Conservation (phyloP, 2,329 filamentous ascomycete genomes). For the Zarea fungicola region DNA sequence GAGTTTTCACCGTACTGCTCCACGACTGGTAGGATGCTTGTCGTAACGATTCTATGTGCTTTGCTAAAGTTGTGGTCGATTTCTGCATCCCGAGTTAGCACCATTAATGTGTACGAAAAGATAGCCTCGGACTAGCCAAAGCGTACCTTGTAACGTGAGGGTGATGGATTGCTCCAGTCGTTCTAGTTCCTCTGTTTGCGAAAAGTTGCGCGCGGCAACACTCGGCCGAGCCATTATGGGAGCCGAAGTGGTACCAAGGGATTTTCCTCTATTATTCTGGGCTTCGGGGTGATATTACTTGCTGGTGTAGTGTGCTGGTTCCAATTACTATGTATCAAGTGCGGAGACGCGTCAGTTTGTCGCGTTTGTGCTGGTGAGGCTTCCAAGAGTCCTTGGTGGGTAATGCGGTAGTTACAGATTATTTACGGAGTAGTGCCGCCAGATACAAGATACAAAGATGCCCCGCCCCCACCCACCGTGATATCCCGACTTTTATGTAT, state of each 20-base stretch:
- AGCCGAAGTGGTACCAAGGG: too few species aligned
- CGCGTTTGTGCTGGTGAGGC: not conserved
- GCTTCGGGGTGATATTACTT: too few species aligned
- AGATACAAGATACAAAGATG: too few species aligned
- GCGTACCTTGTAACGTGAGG: slow-evolving; percentile 78
- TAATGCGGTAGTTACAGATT: too few species aligned
- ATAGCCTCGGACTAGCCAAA: too few species aligned
- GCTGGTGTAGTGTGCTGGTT: not conserved
- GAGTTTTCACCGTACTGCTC: slow-evolving; percentile 96
- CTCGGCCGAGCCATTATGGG: slow-evolving; percentile 46
- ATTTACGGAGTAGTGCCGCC: too few species aligned
- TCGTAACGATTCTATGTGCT: slow-evolving; percentile 92
- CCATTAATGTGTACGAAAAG: too few species aligned
- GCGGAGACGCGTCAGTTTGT: slow-evolving; percentile 9
- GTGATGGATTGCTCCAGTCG: slow-evolving; percentile 96
- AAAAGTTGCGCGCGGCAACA: slow-evolving; percentile 53
- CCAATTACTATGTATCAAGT: not conserved
- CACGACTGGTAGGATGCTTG: slow-evolving; percentile 85
- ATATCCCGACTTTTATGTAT: too few species aligned
- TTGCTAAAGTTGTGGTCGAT: slow-evolving; percentile 98
- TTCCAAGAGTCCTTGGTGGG: too few species aligned
- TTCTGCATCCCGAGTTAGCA: slow-evolving; percentile 51
- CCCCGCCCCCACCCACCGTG: too few species aligned
- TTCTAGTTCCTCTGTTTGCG: slow-evolving; percentile 91
- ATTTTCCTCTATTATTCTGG: too few species aligned